phyloP scores from a whole-genome alignment of 225 moss, liverwort and hornwort genomes.

The Climacium dendroides region DNA sequence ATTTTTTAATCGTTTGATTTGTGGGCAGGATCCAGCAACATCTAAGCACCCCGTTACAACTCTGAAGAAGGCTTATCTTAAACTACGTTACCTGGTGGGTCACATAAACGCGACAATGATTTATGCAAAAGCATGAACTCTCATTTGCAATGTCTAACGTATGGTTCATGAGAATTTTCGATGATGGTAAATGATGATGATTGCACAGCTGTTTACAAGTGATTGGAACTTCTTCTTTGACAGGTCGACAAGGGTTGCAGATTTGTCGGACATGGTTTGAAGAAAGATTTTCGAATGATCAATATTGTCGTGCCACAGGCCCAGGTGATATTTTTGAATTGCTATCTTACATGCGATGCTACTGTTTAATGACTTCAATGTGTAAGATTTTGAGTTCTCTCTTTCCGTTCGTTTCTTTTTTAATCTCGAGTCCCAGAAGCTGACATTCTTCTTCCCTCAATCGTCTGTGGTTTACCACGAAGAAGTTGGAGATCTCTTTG shows the following conservation, averaged over 20 bases:
- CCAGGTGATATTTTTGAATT: constrained; percentile 19
- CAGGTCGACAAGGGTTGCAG: constrained; percentile 62
- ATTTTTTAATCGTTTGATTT: neutral
- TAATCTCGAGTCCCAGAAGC: neutral
- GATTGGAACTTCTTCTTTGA: neutral
- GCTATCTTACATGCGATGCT: neutral
- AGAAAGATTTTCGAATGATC: constrained; percentile 71
- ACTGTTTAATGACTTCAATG: neutral
- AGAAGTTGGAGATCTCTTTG: neutral
- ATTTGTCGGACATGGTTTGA: constrained; percentile 63
- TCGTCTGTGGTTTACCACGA: neutral
- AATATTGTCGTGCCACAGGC: constrained; percentile 67
- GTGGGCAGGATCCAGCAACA: constrained; percentile 44
- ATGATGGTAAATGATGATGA: neutral
- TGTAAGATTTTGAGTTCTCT: neutral
- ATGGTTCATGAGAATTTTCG: neutral
- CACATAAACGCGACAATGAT: neutral
- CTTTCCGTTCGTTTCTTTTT: neutral
- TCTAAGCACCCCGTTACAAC: constrained; percentile 63
- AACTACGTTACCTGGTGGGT: constrained; percentile 55
- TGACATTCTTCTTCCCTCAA: neutral
- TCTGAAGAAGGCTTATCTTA: constrained; percentile 55
- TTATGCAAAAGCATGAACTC: neutral
- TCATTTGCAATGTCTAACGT: neutral
- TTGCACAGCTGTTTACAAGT: neutral